These are phyloP conservation scores for Fraxinus floribunda DNA, from an alignment of 305 asterid species.

Conservation along the genomic window DNA sequence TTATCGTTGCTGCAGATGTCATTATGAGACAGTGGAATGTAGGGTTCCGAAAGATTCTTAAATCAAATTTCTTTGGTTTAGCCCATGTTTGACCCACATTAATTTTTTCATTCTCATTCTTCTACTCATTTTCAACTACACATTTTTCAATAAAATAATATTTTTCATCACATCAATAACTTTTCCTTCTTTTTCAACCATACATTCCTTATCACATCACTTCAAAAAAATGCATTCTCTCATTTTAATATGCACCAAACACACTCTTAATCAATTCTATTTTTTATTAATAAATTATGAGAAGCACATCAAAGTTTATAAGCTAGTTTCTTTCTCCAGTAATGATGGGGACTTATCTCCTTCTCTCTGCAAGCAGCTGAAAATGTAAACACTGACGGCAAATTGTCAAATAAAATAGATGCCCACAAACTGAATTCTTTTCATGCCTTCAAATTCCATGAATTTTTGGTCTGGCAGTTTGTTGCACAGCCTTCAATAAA, in stretches of 20 bases:
- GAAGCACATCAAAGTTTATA: neutral
- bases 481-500: neutral
- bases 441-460: neutral
- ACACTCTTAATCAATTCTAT: neutral
- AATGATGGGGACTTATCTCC: neutral
- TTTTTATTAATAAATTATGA: neutral
- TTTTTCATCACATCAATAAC: too few species aligned
- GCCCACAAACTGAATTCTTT: neutral
- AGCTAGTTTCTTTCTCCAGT: neutral
- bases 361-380: neutral
- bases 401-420: neutral
- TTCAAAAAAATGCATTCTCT: too few species aligned
- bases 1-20: neutral
- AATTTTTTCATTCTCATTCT: too few species aligned
- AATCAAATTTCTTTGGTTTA: neutral
- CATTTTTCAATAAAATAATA: too few species aligned
- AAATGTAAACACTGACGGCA: neutral
- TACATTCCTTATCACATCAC: too few species aligned
- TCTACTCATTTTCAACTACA: too few species aligned
- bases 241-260: too few species aligned
- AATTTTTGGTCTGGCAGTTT: constrained; percentile 13
- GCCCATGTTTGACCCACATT: too few species aligned
- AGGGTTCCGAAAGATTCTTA: neutral
- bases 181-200: too few species aligned
- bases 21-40: neutral